Conservation (phyloP, 1,284 basidiomycete genomes). For the Rhizoctonia solani region DNA sequence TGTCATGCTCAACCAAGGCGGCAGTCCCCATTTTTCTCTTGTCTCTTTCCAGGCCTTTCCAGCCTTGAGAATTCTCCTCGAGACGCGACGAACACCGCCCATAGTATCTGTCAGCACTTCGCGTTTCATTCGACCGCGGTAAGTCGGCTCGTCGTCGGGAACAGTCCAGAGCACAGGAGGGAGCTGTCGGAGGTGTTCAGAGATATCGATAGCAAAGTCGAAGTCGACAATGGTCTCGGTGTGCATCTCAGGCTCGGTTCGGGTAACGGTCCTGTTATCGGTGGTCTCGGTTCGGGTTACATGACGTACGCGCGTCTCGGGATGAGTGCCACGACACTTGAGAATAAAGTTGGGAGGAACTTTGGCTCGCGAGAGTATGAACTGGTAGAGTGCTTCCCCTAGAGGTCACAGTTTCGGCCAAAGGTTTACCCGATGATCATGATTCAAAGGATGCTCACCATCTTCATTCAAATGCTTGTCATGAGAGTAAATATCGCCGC, state of each 20-base stretch:
- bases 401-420: conserved; percentile 12
- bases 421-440: too few relatives aligned
- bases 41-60: conserved; percentile 14
- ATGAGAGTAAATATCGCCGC: conserved; percentile 65
- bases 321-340: conserved; percentile 61
- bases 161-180: conserved; percentile 57
- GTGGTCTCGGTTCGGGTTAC: conserved; percentile 47
- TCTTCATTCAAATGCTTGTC: conserved; percentile 73
- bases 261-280: conserved; percentile 4
- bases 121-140: conserved; percentile 59
- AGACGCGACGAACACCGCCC: conserved; percentile 19
- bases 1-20: conserved; percentile 33
- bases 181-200: conserved; percentile 43
- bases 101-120: conserved; percentile 43
- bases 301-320: conserved; percentile 57
- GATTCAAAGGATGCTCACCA: conserved; percentile 55
- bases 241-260: conserved; percentile 47
- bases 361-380: conserved; percentile 62
- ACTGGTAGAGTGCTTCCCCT: conserved; percentile 76
- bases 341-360: conserved; percentile 56
- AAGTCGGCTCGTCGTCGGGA: conserved; percentile 56
- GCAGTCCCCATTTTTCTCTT: conserved; percentile 31
- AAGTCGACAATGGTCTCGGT: conserved; percentile 65
- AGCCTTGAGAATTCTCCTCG: conserved; percentile 11
- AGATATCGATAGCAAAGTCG: conserved; percentile 62